A percentile compares a stretch with the other conserved stretches of the same genome.
These are phyloP conservation scores for Salix arbutifolia DNA, from an alignment of 345 rosid species.

Conservation along the genomic window DNA sequence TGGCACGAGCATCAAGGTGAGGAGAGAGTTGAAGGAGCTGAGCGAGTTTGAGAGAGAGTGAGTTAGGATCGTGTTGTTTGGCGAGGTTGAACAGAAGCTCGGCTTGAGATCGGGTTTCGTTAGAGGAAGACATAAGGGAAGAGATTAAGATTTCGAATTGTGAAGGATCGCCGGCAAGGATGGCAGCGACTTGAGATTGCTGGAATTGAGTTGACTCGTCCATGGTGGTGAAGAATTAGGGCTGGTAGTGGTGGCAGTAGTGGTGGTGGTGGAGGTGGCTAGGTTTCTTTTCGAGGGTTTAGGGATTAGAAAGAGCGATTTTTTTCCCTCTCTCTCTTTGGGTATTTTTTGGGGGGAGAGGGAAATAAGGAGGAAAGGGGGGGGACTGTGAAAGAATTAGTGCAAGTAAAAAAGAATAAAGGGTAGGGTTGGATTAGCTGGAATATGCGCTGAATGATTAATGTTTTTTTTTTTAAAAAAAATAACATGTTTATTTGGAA, in stretches of 20 bases:
- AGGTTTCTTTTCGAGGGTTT: not conserved
- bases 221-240: constrained; percentile 37
- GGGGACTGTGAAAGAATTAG: not conserved
- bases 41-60: constrained; percentile 77
- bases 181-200: constrained; percentile 74
- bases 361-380: constrained; percentile 6
- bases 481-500: no score
- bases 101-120: constrained; percentile 90
- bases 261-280: not conserved
- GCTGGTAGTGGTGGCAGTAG: constrained; percentile 6
- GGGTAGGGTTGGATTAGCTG: constrained; percentile 12
- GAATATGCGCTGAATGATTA: constrained; percentile 13
- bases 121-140: constrained; percentile 86
- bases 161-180: constrained; percentile 74
- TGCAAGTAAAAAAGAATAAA: not conserved
- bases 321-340: not conserved
- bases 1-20: constrained; percentile 76
- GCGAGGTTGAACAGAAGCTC: constrained; percentile 83
- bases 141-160: constrained; percentile 84
- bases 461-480: not conserved
- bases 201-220: constrained; percentile 70
- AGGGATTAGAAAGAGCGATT: not conserved
- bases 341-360: not conserved
- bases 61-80: constrained; percentile 79
- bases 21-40: constrained; percentile 77